These are phyloP conservation scores for Hamamelis virginiana DNA, from an alignment of 164 flowering plant genomes.

Conservation along the genomic window DNA sequence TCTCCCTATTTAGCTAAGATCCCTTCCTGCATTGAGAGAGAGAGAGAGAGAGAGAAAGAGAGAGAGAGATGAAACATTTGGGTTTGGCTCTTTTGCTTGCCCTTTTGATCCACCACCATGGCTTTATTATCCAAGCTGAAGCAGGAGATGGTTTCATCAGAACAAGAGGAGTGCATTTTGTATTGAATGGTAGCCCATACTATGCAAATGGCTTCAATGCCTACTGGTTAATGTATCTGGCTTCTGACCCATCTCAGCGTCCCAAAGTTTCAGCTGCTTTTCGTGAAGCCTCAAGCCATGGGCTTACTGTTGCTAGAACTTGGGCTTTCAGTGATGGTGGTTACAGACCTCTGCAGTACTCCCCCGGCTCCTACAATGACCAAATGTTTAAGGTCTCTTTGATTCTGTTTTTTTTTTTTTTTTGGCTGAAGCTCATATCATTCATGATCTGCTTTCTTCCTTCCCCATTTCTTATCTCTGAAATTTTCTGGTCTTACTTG, in stretches of 20 bases:
- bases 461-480: not conserved
- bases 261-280: conserved; percentile 55
- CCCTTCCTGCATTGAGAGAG: too few relatives aligned
- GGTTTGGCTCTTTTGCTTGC: conserved; percentile 18
- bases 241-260: conserved; percentile 71
- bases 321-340: conserved; percentile 95
- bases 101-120: conserved; percentile 25
- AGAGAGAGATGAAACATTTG: conserved; percentile 26
- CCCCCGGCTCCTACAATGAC: conserved; percentile 77
- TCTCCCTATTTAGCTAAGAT: too few relatives aligned
- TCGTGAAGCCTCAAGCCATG: conserved; percentile 58
- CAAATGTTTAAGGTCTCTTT: conserved; percentile 56
- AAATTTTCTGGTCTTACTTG: too few relatives aligned
- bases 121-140: conserved; percentile 22
- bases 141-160: conserved; percentile 52
- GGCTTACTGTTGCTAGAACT: conserved; percentile 76
- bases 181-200: conserved; percentile 61
- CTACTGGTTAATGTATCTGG: conserved; percentile 78
- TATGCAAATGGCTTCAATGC: conserved; percentile 89
- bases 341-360: conserved; percentile 56
- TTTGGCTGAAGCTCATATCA: not conserved
- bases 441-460: not conserved
- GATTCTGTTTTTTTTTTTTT: not conserved
- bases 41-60: conserved; percentile 9
- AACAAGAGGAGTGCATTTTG: conserved; percentile 55